Base-by-base conservation (phyloP, 441 rosid species). In the Erodium texanum region DNA sequence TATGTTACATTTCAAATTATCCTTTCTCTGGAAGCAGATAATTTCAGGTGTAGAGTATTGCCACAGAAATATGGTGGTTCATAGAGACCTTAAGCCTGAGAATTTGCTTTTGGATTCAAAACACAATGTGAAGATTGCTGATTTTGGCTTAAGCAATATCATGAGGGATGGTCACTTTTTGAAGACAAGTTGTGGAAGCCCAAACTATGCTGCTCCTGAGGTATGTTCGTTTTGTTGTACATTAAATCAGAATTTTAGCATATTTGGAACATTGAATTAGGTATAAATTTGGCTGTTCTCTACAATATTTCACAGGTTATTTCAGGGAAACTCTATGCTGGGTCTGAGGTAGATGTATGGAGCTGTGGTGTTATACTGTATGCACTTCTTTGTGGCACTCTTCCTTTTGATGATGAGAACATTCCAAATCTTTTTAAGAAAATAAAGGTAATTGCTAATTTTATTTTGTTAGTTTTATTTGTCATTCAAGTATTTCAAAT, bases 121-220 rank as follows among this genome's bases (percentile, higher is more conserved):
- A 79, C 87, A 87, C 66, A 89, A 89, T 61, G 93, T 93, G 72
- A 93, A 93, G 80, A 93, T 93, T 74, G 99, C 96, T 66, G 99
- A 93, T 80, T 93, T 93, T 81, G 99, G 99, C 5, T 77, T 93
- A 74, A 93, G 99, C 83, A 93, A 93, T 77, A 80, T 93, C 68
- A 91, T 93, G 99, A 82, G 95, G 66, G 99, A 93, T 75, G 99
- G 99, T 32, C 97, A 93, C 79, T 91, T 93, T 77, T 75, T 93
- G 65, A 93, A 89, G 85, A 93, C 99, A 27, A 89, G 99, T 71
- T 93, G 99, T 73, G 99, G 99, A 64, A 93, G 99, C 79, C 99
- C 99, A 66, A 91, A 91, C 71, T 93, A 93, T 77, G 99, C 99
- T 68, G 99, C 97, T 36, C 99, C 99, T 2, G 99, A 93, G 97